Percentiles rank a stretch among this genome's conserved stretches.
phyloP scores from a whole-genome alignment of 495 filamentous ascomycete species.

The Podospora conica region DNA sequence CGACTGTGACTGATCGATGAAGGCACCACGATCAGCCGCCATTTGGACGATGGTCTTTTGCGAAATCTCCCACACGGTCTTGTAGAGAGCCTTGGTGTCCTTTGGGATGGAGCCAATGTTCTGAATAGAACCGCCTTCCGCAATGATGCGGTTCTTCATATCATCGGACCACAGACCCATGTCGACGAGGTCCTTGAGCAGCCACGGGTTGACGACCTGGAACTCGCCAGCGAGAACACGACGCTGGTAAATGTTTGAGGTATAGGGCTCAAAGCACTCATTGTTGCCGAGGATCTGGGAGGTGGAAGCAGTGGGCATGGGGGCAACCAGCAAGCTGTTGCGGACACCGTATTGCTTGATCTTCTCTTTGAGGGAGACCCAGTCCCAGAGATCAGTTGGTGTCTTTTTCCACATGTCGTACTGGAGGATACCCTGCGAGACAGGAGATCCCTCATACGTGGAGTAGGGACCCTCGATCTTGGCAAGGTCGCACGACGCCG shows the following conservation, averaged over 20 bases:
- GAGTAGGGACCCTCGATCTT: constrained; percentile 77
- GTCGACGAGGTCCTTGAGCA: constrained; percentile 96
- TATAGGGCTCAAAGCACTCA: constrained; percentile 99
- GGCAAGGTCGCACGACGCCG: constrained; percentile 79
- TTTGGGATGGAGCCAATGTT: constrained; percentile 92
- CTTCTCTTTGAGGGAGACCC: constrained; percentile 78
- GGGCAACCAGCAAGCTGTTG: constrained; percentile 90
- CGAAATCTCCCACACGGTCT: constrained; percentile 99
- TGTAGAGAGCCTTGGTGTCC: constrained; percentile 95
- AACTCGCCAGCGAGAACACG: constrained; percentile 98
- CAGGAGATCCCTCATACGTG: constrained; percentile 87
- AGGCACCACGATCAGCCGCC: constrained; percentile 96
- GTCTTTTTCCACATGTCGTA: constrained; percentile 98
- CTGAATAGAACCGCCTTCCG: constrained; percentile 92
- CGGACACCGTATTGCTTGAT: constrained; percentile 88
- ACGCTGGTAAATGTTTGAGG: constrained; percentile 98
- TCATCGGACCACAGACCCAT: constrained; percentile 98
- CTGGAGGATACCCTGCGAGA: constrained; percentile 92
- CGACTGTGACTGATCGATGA: constrained; percentile 97
- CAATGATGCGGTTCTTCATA: constrained; percentile 99
- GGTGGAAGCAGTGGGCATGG: constrained; percentile 96
- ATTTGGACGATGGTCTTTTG: constrained; percentile 93
- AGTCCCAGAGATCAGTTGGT: constrained; percentile 94
- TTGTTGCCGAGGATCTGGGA: constrained; percentile 97
- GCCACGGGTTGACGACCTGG: constrained; percentile 98